A percentile compares a stretch with the other conserved stretches of the same genome.
These are phyloP conservation scores for Solanum dulcamara DNA, from an alignment of 257 asterid species.

Conservation along the genomic window DNA sequence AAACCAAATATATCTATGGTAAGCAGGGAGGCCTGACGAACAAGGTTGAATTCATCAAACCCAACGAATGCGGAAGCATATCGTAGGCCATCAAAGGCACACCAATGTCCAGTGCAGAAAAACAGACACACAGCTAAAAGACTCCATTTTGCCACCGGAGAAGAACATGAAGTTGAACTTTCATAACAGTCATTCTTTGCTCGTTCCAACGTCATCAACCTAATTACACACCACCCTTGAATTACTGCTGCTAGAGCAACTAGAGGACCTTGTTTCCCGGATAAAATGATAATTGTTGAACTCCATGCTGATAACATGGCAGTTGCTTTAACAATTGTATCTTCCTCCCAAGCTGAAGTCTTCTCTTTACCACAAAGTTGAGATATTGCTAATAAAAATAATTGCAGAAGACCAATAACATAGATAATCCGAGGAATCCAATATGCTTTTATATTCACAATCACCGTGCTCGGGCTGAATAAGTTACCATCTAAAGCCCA, in stretches of 20 bases:
- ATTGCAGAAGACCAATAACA: slow-evolving; percentile 61
- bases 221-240: slow-evolving; percentile 83
- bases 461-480: slow-evolving; percentile 15
- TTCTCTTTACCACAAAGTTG: slow-evolving; percentile 20
- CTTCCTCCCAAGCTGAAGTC: slow-evolving; percentile 24
- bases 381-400: slow-evolving; percentile 29
- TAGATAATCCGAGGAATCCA: slow-evolving; percentile 63
- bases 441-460: slow-evolving; percentile 28
- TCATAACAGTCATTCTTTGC: slow-evolving; percentile 12
- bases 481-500: too few relatives aligned
- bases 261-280: slow-evolving; percentile 95
- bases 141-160: slow-evolving; percentile 75
- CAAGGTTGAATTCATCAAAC: slow-evolving; percentile 83
- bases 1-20: slow-evolving; percentile 79
- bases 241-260: slow-evolving; percentile 41
- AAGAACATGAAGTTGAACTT: slow-evolving; percentile 43
- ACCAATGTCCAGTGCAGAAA: slow-evolving; percentile 97
- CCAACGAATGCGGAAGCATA: slow-evolving; percentile 92
- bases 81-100: slow-evolving; percentile 96
- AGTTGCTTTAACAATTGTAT: slow-evolving; percentile 31
- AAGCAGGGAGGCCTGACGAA: slow-evolving; percentile 80
- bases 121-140: slow-evolving; percentile 73
- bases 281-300: slow-evolving; percentile 56
- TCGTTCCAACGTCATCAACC: slow-evolving; percentile 30
- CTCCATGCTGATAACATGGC: slow-evolving; percentile 74